Evolutionary conservation across 176 grass and related monocot species (phyloP), one percentile per base, ranked within the genome.

Genomic region (Pontederia crassipes): DNA sequence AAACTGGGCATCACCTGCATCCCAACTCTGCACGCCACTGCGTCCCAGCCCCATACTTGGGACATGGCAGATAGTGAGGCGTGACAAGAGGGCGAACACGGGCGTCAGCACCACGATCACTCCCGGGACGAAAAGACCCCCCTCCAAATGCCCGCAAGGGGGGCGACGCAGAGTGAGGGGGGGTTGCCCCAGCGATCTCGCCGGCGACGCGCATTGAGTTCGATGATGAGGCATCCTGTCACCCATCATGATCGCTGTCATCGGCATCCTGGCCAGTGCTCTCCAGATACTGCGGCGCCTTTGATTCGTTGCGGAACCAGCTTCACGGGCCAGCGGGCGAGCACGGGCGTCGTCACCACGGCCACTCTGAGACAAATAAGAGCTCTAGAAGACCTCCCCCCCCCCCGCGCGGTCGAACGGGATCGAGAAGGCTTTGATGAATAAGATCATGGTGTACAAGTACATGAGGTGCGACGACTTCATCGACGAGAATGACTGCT

Each of bases 201-300:
- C 91, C 91, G 1, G 86, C 91, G 61, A 86, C 91, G 28, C 78
- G 70, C 11, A 78, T 90, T 71, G 85, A 82, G 35, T 57, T 85
- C 64, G 67, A 77, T 45, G 89, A 77, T 69, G 77, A 89, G 56
- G 67, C 62, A 66, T 79, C 76, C 82, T 97, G 70, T 91, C 92
- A 16, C 94, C 94, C 1, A 74, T 98, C 57, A 88, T 98, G 40
- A 98, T 98, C 79, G 88, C 94, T 77, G 87, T 98, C 79, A 98
- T 98, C 53, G 88, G 94, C 10, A 75, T 98, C 75, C 84, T 98
- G 40, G 82, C 94, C 12, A 72, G 82, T 60, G 79, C 94, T 98
- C 48, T 86, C 88, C 78, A 92, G 80, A 75, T 89, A 86, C 77
- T 98, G 94, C 74, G 80, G 85, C 49, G 54, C 84, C 69, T 74